Percentiles rank a stretch among this genome's conserved stretches.
Evolutionary conservation across 768 basidiomycete species (phyloP).

Genomic region (Favolaschia claudopus): DNA sequence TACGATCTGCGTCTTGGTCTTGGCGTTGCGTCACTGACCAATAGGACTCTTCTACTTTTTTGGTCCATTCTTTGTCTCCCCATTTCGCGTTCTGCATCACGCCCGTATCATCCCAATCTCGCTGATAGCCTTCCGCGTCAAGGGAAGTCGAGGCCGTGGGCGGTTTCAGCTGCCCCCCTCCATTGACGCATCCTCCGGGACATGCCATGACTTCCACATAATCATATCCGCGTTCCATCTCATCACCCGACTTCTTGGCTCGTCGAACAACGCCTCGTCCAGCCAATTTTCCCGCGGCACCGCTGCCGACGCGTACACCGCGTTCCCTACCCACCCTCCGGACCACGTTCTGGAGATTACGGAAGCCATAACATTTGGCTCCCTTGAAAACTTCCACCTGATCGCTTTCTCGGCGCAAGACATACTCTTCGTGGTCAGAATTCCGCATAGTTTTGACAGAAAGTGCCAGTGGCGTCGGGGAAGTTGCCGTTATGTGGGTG

Average conservation of each 20-base stretch:
- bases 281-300: conserved; percentile 64
- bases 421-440: conserved; percentile 81
- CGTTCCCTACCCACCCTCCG: conserved; percentile 89
- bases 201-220: conserved; percentile 99
- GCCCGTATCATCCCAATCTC: conserved; percentile 63
- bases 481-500: conserved; percentile 52
- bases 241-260: conserved; percentile 42
- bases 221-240: conserved; percentile 69
- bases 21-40: conserved; percentile 53
- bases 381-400: conserved; percentile 82
- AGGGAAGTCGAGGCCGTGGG: conserved; percentile 23
- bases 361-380: conserved; percentile 96
- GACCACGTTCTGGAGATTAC: conserved; percentile 96
- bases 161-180: conserved; percentile 85
- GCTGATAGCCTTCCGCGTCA: conserved; percentile 70
- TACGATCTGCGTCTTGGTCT: conserved; percentile 43
- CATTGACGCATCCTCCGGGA: conserved; percentile 96
- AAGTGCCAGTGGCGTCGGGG: conserved; percentile 55
- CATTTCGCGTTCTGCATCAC: conserved; percentile 66
- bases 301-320: conserved; percentile 74
- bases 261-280: conserved; percentile 38
- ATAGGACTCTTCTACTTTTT: conserved; percentile 82
- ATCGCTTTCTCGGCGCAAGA: conserved; percentile 49
- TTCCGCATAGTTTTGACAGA: conserved; percentile 68
- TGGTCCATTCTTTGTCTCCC: conserved; percentile 86